Evolutionary conservation across 1,284 basidiomycete species (phyloP), one percentile per base, ranked within the genome.

Genomic region (Pseudozyma sp.): DNA sequence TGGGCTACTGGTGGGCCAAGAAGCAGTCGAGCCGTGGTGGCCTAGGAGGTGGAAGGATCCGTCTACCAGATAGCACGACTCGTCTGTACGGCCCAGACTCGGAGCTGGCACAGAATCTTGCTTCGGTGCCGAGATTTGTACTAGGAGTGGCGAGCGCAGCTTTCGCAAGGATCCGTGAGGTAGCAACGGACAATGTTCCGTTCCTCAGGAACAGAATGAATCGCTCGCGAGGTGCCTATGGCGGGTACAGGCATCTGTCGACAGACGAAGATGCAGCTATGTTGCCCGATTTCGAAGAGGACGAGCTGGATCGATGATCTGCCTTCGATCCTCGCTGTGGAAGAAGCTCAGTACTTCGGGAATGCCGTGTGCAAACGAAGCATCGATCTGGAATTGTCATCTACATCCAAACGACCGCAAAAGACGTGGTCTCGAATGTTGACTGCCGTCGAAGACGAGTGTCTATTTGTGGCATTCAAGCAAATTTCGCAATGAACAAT

Each of bases 31-130:
- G 55, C 8, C 34, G 21, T 34, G 25, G 43, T 14, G 52, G 34
- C 0, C 13, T 59, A 16, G 63, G 58, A 0, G 36, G 44, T 7
- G 71, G 67, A 13, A 43, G 72, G 12, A 79, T 72, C 34, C 58
- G 71, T 4, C 50, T 76, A n/a, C 76, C 71, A 7, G 75, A 73
- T 79, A 85, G 64, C 39, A 70, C 62, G 36, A 60, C 58, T 43
- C 57, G 60, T 43, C 52, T 77, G 80, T 81, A 77, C 79, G 62
- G 66, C 6, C 35, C 61, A 70, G 78, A 82, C 90, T 40, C 91
- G 92, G n/a, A 89, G 90, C 58, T 93, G 92, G 85, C 91, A 12
- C 92, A 87, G 93, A 73, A 67, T 25, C 35, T 78, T 52, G 72
- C 77, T 31, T 70, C 63, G 7, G 56, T 69, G 49, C 72, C 69